phyloP scores from a whole-genome alignment of 2,329 filamentous ascomycete genomes.

The Pseudophaeomoniella oleicola region DNA sequence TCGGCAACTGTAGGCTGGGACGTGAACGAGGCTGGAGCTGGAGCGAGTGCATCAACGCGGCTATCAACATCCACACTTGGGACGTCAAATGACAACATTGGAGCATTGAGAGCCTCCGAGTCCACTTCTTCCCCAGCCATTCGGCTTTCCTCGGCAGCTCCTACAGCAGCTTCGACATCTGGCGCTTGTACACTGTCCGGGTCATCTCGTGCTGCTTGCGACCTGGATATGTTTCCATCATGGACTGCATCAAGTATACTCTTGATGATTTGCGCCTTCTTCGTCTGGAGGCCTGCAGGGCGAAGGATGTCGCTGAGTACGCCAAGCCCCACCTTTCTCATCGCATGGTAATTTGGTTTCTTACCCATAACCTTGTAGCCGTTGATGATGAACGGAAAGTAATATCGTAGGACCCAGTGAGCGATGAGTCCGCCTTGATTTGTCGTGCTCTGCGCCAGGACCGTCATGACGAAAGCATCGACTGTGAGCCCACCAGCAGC shows the following conservation, averaged over 20 bases:
- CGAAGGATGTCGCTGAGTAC: background rate
- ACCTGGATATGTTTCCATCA: background rate
- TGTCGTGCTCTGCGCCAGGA: slow-evolving; percentile 9
- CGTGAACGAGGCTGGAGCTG: background rate
- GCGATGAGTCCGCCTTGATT: slow-evolving; percentile 9
- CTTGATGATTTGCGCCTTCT: background rate
- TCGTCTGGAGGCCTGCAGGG: background rate
- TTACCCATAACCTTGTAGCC: slow-evolving; percentile 7
- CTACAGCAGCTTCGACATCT: background rate
- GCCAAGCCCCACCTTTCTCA: slow-evolving; percentile 5
- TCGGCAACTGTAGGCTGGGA: background rate
- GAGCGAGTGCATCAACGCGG: background rate
- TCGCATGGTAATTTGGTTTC: slow-evolving; percentile 11
- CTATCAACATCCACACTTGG: background rate
- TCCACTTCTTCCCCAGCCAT: background rate
- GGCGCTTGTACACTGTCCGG: background rate
- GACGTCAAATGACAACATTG: too few species aligned
- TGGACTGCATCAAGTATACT: background rate
- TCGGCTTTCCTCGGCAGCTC: background rate
- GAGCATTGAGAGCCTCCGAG: background rate
- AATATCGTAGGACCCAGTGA: slow-evolving; percentile 7
- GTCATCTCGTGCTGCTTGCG: background rate
- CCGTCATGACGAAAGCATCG: slow-evolving; percentile 10
- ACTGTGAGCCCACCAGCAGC: slow-evolving; percentile 6
- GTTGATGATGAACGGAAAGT: slow-evolving; percentile 9